Percentiles rank a stretch among this genome's conserved stretches.
These are phyloP conservation scores for Colletotrichum coccodes DNA, from an alignment of 2,329 filamentous ascomycete genomes.

Conservation along the genomic window DNA sequence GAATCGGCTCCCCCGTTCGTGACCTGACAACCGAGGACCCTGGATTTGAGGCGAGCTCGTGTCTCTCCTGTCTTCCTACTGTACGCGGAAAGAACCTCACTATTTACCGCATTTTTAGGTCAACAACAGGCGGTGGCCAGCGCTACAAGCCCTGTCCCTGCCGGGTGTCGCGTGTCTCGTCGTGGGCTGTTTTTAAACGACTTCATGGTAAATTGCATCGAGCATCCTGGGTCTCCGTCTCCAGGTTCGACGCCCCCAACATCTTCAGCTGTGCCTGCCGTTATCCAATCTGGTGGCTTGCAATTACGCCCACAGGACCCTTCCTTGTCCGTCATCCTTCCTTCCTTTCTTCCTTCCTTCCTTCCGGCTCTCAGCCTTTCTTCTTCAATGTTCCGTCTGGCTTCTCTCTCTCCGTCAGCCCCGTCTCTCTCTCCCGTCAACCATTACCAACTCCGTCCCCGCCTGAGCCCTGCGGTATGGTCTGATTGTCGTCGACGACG, in stretches of 20 bases:
- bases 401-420: not conserved
- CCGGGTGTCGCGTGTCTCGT: not conserved
- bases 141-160: constrained; percentile 1
- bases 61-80: not conserved
- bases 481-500: not conserved
- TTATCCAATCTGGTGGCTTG: constrained; percentile 6
- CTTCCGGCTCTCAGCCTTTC: constrained; percentile 1
- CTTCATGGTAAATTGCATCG: not conserved
- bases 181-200: not conserved
- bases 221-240: not conserved
- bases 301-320: constrained; percentile 6
- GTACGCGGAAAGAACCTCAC: not conserved
- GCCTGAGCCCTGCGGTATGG: not conserved
- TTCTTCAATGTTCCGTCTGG: not conserved
- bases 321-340: constrained; percentile 1
- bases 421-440: not conserved
- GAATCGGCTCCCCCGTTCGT: constrained; percentile 1
- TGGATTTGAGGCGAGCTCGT: constrained; percentile 19
- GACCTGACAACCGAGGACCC: constrained; percentile 27
- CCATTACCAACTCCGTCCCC: not conserved
- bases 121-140: not conserved
- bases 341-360: not conserved
- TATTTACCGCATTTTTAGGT: not conserved
- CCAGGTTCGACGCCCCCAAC: not conserved
- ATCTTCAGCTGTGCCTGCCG: constrained; percentile 1